These are phyloP conservation scores for Fusarium sp. DNA, from an alignment of 2,329 filamentous ascomycete genomes.

Conservation along the genomic window DNA sequence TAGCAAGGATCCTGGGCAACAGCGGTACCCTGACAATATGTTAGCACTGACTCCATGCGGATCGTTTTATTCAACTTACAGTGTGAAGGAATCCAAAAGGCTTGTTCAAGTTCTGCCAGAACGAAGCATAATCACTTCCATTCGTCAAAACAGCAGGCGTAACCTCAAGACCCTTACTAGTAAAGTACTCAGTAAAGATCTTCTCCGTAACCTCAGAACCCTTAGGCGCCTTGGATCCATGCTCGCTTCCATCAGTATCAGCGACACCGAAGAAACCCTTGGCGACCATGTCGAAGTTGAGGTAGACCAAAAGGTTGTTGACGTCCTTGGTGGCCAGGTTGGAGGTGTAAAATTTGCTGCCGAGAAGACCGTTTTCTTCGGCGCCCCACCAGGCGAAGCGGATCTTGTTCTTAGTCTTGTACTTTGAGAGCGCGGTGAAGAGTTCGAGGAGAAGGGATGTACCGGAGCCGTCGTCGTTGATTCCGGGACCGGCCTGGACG, in stretches of 20 bases:
- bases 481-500: slow-evolving; percentile 37
- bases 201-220: slow-evolving; percentile 45
- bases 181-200: slow-evolving; percentile 45
- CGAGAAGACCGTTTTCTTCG: slow-evolving; percentile 37
- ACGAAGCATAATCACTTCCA: slow-evolving; percentile 45
- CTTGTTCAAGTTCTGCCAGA: slow-evolving; percentile 46
- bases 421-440: slow-evolving; percentile 36
- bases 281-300: slow-evolving; percentile 42
- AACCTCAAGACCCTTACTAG: slow-evolving; percentile 48
- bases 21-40: not conserved
- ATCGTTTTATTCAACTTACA: not conserved
- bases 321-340: slow-evolving; percentile 29
- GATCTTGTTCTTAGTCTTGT: slow-evolving; percentile 44
- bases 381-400: slow-evolving; percentile 42
- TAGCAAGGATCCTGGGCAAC: slow-evolving; percentile 44
- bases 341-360: slow-evolving; percentile 35
- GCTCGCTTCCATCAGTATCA: slow-evolving; percentile 41
- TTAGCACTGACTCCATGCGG: no score
- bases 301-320: slow-evolving; percentile 37
- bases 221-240: slow-evolving; percentile 43
- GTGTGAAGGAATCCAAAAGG: slow-evolving; percentile 41
- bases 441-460: slow-evolving; percentile 35
- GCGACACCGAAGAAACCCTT: slow-evolving; percentile 41
- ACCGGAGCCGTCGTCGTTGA: slow-evolving; percentile 39
- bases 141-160: slow-evolving; percentile 49